Base-by-base conservation (phyloP, 2,329 filamentous ascomycete species). In the Arthrobotrys sinensis region DNA sequence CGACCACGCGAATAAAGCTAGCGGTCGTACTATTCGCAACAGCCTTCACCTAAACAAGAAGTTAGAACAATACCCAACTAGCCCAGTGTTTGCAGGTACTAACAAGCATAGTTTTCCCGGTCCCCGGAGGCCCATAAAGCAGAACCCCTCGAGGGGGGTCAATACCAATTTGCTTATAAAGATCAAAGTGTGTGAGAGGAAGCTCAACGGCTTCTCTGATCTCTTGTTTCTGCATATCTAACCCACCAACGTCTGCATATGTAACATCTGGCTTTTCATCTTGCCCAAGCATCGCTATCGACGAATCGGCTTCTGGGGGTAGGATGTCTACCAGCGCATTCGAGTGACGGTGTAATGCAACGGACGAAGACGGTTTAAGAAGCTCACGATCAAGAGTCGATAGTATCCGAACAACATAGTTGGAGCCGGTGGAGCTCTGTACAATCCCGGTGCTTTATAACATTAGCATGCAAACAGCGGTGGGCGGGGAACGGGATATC, bases 171-270 rank as follows among this genome's bases (percentile, higher is more conserved):
- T 99, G 96, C 86, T 94, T 96, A 89, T 99, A 99, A 43, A 98
- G 91, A 85, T 98, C 95, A 85, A 98, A 98, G 85, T 98, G 96
- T 80, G 95, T 97, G 82, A 99, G 88, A 38, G 96, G 96, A 80
- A 99, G 88, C 88, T 99, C 96, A 67, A 99, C 96, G 10, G 96
- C 96, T 86, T 99, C 96, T 81, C 96, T 90, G 81, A 99, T 99
- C 86, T 99, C 96, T 86, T 99, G 96, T 88, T 99, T 99, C 87
- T 99, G 96, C 96, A 99, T 99, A 83, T 99, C 96, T 81, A 98
- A 86, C 60, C 96, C 96, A 87, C 96, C 96, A 79, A 99, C 96
- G 85, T 99, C 96, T 80, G 94, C 95, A 83, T 99, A 99, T 50
- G 94, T 97, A 77, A 99, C 93, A 85, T 99, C 96, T 38, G 96